Evolutionary conservation across 352 stramenopile species (phyloP).

Genomic region (Phytopythium vexans): DNA sequence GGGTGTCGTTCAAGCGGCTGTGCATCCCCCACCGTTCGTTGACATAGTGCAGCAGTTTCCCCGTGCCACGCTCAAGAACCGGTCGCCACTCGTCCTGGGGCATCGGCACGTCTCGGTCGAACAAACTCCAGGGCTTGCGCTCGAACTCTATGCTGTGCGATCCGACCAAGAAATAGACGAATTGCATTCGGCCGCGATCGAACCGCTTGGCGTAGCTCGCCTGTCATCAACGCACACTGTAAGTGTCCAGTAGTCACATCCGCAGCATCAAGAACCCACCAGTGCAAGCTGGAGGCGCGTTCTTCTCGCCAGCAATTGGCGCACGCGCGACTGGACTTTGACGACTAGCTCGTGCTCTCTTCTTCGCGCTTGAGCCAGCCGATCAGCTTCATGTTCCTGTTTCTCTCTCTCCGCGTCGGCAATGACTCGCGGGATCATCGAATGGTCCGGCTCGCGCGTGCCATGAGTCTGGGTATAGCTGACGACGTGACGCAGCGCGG

Average conservation of each 20-base stretch:
- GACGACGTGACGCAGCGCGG: conserved; percentile 28
- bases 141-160: conserved; percentile 9
- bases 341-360: conserved; percentile 14
- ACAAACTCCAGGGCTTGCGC: conserved; percentile 44
- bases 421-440: conserved; percentile 38
- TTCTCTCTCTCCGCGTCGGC: conserved; percentile 7
- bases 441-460: conserved; percentile 16
- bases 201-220: conserved; percentile 44
- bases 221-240: conserved; percentile 8
- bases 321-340: conserved; percentile 27
- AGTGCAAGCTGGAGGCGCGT: conserved; percentile 32
- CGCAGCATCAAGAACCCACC: conserved; percentile 10
- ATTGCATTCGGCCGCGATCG: conserved; percentile 14
- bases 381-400: neutral
- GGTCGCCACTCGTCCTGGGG: conserved; percentile 46
- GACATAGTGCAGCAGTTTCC: conserved; percentile 18
- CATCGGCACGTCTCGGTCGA: conserved; percentile 34
- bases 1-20: conserved; percentile 34
- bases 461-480: conserved; percentile 36
- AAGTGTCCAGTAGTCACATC: neutral
- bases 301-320: conserved; percentile 29
- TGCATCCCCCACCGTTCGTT: conserved; percentile 39
- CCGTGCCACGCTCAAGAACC: conserved; percentile 1
- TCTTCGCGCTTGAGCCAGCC: conserved; percentile 11
- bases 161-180: conserved; percentile 35